Evolutionary conservation across 202 grass and related monocot genomes (phyloP).

Genomic region (Panicum hallii): DNA sequence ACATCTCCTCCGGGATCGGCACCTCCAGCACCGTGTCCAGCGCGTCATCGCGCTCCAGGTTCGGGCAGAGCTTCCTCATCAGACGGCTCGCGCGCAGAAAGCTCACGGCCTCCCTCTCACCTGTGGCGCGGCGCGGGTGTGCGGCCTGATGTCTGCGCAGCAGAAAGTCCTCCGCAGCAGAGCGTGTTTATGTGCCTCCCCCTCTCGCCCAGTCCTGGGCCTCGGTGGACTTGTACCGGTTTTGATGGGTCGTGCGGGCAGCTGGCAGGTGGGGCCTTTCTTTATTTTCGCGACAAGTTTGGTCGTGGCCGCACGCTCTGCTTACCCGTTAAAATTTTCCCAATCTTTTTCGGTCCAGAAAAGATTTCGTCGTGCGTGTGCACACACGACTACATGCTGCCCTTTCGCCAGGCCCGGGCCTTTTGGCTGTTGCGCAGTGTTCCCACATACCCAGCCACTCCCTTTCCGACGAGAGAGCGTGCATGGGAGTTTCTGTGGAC

Average conservation of each 20-base stretch:
- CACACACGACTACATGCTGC: constrained; percentile 39
- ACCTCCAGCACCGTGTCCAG: constrained; percentile 99
- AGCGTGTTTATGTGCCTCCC: constrained; percentile 39
- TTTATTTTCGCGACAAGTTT: constrained; percentile 37
- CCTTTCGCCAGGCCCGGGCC: background rate
- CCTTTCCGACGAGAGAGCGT: background rate
- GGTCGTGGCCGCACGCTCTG: constrained; percentile 69
- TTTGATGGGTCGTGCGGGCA: constrained; percentile 45
- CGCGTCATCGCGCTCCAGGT: constrained; percentile 90
- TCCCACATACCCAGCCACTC: constrained; percentile 35
- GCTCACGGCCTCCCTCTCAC: background rate
- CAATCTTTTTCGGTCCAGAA: background rate
- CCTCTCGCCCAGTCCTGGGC: background rate
- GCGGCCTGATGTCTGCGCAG: background rate
- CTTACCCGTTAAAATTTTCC: constrained; percentile 14
- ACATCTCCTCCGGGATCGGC: constrained; percentile 98
- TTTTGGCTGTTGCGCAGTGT: background rate
- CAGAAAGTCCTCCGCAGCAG: background rate
- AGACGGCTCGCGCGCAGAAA: background rate
- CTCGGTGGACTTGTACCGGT: constrained; percentile 50
- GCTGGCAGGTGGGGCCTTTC: constrained; percentile 57
- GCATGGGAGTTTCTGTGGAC: constrained; percentile 27
- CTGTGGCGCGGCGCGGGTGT: background rate
- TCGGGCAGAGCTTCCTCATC: constrained; percentile 97
- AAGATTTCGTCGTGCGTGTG: constrained; percentile 28